phyloP scores from a whole-genome alignment of 345 rosid species.

The Boechera divaricarpa region DNA sequence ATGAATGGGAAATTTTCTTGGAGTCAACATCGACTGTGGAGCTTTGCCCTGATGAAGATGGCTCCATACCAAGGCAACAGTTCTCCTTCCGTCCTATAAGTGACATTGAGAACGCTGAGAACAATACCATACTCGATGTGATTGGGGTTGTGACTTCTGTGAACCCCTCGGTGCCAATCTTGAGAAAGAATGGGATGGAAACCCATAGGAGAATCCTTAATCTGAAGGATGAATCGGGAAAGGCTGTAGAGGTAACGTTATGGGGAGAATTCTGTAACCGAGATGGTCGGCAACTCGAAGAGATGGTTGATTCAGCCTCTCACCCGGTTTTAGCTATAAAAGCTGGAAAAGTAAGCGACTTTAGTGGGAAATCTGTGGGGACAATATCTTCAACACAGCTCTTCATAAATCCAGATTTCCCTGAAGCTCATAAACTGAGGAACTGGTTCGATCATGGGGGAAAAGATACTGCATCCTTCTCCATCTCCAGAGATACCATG shows the following conservation, averaged over 20 bases:
- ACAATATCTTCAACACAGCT: constrained; percentile 85
- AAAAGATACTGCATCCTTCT: constrained; percentile 56
- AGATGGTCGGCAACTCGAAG: constrained; percentile 84
- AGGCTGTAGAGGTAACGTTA: constrained; percentile 76
- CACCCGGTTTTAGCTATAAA: constrained; percentile 83
- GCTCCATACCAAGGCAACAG: constrained; percentile 84
- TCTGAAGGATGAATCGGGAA: constrained; percentile 82
- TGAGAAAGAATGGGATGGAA: constrained; percentile 97
- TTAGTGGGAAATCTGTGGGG: constrained; percentile 84
- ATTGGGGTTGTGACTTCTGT: constrained; percentile 77
- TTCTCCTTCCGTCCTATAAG: constrained; percentile 80
- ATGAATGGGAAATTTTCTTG: constrained; percentile 87
- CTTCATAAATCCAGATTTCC: constrained; percentile 79
- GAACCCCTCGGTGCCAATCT: constrained; percentile 76
- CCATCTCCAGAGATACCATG: constrained; percentile 71
- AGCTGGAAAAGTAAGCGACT: constrained; percentile 87
- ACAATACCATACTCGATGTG: constrained; percentile 74
- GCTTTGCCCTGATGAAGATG: constrained; percentile 79
- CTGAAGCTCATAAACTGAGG: constrained; percentile 65
- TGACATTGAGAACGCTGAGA: constrained; percentile 82
- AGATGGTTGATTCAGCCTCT: constrained; percentile 67
- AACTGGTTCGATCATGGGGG: constrained; percentile 87
- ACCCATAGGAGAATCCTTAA: constrained; percentile 83
- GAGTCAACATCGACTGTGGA: constrained; percentile 82
- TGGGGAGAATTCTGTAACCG: constrained; percentile 94